Conservation (phyloP, 2,329 filamentous ascomycete genomes). For the Septoria petroselini region DNA sequence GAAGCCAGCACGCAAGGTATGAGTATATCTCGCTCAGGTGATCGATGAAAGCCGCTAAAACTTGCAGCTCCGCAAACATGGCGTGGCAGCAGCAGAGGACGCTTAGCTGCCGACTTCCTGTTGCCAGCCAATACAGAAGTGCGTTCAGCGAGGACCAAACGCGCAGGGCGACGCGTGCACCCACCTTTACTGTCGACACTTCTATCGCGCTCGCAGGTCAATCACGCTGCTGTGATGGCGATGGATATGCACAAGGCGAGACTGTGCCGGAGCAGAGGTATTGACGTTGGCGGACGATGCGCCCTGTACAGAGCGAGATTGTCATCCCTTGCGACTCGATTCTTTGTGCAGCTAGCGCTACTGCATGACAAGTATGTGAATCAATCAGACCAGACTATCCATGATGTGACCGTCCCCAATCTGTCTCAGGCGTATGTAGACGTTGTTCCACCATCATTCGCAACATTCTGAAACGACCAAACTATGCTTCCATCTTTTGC, state of each 20-base stretch:
- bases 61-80: constrained; percentile 22
- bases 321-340: too few species aligned
- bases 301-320: too few species aligned
- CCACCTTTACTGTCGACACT: constrained; percentile 8
- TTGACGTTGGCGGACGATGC: too few species aligned
- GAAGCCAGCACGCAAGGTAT: constrained; percentile 29
- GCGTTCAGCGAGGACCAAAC: constrained; percentile 4
- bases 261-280: too few species aligned
- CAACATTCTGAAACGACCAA: too few species aligned
- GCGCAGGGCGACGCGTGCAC: neutral
- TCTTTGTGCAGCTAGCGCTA: too few species aligned
- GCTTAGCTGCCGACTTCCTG: constrained; percentile 9
- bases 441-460: too few species aligned
- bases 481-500: neutral
- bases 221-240: constrained; percentile 1
- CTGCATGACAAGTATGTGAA: too few species aligned
- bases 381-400: too few species aligned
- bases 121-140: constrained; percentile 4
- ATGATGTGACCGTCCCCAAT: too few species aligned
- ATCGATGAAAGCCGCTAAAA: constrained; percentile 8
- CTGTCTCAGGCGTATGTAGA: too few species aligned
- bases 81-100: constrained; percentile 15
- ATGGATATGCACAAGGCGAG: too few species aligned
- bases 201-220: neutral
- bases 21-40: constrained; percentile 11